These are phyloP conservation scores for Oleoguttula mirabilis DNA, from an alignment of 495 filamentous ascomycete genomes.

Conservation along the genomic window DNA sequence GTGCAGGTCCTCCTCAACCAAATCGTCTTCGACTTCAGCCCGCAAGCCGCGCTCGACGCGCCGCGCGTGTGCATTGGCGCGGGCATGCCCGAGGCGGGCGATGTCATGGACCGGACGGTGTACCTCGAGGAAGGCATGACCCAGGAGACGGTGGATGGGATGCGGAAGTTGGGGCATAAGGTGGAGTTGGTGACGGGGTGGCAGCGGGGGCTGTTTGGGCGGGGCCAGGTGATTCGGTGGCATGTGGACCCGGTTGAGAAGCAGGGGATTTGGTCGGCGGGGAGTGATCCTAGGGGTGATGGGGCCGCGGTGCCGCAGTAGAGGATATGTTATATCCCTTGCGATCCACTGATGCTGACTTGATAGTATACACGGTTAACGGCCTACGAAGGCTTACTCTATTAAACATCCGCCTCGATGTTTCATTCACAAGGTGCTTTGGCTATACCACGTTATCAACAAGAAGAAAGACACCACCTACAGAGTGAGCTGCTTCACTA, in stretches of 20 bases:
- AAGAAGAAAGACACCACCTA: too few relatives aligned
- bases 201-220: slow-evolving; percentile 64
- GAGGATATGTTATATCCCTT: too few relatives aligned
- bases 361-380: too few relatives aligned
- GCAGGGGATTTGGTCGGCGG: slow-evolving; percentile 62
- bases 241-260: slow-evolving; percentile 52
- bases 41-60: slow-evolving; percentile 83
- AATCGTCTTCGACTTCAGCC: slow-evolving; percentile 69
- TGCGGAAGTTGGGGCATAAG: slow-evolving; percentile 60
- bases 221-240: slow-evolving; percentile 77
- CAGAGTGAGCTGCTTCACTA: too few relatives aligned
- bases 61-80: slow-evolving; percentile 76
- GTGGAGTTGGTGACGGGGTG: slow-evolving; percentile 56
- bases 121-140: slow-evolving; percentile 79
- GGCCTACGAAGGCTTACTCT: too few relatives aligned
- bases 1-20: slow-evolving; percentile 90
- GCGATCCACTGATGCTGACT: too few relatives aligned
- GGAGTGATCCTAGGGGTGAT: slow-evolving; percentile 82
- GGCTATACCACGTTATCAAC: too few relatives aligned
- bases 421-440: too few relatives aligned
- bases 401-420: too few relatives aligned
- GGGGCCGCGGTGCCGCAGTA: slow-evolving; percentile 61
- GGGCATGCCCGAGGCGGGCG: slow-evolving; percentile 44
- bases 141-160: slow-evolving; percentile 49
- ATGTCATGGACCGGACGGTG: slow-evolving; percentile 46